A percentile compares a stretch with the other conserved stretches of the same genome.
Conservation (phyloP, 2,329 filamentous ascomycete genomes). For the Aspergillus chevalieri region DNA sequence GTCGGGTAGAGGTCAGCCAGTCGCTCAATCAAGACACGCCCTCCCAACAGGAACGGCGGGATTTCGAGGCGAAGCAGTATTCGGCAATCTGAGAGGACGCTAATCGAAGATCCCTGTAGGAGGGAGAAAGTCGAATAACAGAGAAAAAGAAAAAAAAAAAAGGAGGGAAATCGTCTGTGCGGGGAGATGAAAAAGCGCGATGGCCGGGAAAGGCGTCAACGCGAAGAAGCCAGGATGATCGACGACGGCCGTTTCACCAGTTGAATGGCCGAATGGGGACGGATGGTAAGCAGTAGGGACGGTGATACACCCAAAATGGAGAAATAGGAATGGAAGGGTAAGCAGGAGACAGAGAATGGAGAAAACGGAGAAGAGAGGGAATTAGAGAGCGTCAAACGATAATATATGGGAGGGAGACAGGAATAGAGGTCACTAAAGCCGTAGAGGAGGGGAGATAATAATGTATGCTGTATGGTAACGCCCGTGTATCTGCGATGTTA, state of each 20-base stretch:
- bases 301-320: background rate
- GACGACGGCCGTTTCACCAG: background rate
- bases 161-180: background rate
- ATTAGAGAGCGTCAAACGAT: background rate
- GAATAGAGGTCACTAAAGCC: too few relatives aligned
- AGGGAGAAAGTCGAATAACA: conserved; percentile 4
- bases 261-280: background rate
- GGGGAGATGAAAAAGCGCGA: too few relatives aligned
- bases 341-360: conserved; percentile 1
- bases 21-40: background rate
- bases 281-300: background rate
- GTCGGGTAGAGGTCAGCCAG: too few relatives aligned
- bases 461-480: too few relatives aligned
- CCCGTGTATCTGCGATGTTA: too few relatives aligned
- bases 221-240: background rate
- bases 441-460: too few relatives aligned
- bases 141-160: conserved; percentile 3
- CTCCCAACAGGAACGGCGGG: too few relatives aligned
- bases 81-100: too few relatives aligned
- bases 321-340: conserved; percentile 9
- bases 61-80: too few relatives aligned
- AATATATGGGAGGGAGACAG: too few relatives aligned
- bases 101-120: background rate
- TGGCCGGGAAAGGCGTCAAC: background rate
- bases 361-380: background rate